Conservation (phyloP, 805 yeast genomes). For the Barnettozyma sp. region DNA sequence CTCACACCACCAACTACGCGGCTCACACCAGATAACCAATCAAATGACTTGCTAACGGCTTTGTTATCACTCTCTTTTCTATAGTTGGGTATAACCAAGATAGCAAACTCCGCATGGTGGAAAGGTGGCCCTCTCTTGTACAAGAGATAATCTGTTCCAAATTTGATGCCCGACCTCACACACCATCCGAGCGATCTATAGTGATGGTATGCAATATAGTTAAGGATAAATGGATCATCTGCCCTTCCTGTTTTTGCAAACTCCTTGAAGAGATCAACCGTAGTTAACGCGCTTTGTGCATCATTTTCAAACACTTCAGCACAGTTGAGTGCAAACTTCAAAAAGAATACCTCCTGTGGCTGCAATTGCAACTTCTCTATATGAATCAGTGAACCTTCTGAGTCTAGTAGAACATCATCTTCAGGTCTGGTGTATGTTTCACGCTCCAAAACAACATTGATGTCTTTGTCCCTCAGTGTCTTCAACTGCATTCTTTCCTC, state of each 20-base stretch:
- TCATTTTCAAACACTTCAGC: conserved; percentile 30
- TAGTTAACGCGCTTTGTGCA: conserved; percentile 15
- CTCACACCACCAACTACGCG: conserved; percentile 85
- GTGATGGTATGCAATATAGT: conserved; percentile 77
- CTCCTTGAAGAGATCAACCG: conserved; percentile 11
- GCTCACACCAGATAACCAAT: conserved; percentile 60
- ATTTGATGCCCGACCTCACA: conserved; percentile 84
- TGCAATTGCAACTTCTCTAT: conserved; percentile 50
- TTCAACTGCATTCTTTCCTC: conserved; percentile 28
- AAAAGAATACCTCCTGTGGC: conserved; percentile 69
- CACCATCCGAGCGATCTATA: conserved; percentile 92
- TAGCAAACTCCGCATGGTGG: conserved; percentile 84
- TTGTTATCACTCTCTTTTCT: conserved; percentile 26
- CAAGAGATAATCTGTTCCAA: conserved; percentile 78
- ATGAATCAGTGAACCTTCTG: conserved; percentile 26
- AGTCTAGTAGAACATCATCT: conserved; percentile 29
- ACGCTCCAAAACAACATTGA: conserved; percentile 19
- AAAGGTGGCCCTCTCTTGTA: conserved; percentile 94
- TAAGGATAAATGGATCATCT: conserved; percentile 25
- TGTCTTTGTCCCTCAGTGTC: conserved; percentile 27
- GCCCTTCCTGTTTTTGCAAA: conserved; percentile 9
- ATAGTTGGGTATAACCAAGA: conserved; percentile 41
- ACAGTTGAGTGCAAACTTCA: conserved; percentile 50
- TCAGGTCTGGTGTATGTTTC: conserved; percentile 27
- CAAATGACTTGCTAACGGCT: conserved; percentile 34